Base-by-base conservation (phyloP, 164 flowering plant genomes). In the grape (Vitis vinifera) region DNA sequence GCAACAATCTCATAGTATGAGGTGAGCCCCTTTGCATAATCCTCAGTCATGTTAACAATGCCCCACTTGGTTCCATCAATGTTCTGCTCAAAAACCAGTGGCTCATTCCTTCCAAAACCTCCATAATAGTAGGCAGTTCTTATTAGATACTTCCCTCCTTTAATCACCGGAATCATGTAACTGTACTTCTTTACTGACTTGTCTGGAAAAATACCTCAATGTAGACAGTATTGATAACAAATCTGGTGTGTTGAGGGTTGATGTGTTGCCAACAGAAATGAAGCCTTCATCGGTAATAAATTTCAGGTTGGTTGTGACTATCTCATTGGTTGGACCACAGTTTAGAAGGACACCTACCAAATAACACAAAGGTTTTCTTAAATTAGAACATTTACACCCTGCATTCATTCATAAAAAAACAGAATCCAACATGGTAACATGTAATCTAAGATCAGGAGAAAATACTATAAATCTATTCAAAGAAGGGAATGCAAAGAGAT, bases 11-110 rank as follows among this genome's bases (percentile, higher is more conserved):
- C 99, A 57, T 88, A 96, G 56, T 83, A 93, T 0, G 97, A 85
- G 44, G 82, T 84, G 3, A 84, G 80, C 3, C 98, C 94, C 16
- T 80, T 75, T 7, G 82, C 84, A 59, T 79, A 90, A 76, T 89
- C 91, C 72, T 82, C 94, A 0, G 89, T 83, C 8, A 97, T 93
- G 68, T 96, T 80, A 3, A 96, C 97, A 1, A 69, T 79, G 66
- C 91, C 80, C 99, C 99, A 96, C 65, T 63, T 86, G 12, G 91
- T 90, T 51, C 98, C 99, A 7, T 87, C 94, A 8, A 96, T 73
- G 66, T 92, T 91, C 77, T 92, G 98, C 69, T 93, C 95, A 59
- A 96, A 96, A 57, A 93, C 88, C 5, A 98, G 94, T 1, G 97
- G 98, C 64, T 66, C 77, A 10, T 77, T 76, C 6, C 91, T 87